These are phyloP conservation scores for Gracilaria gracilis DNA, from an alignment of 23 red algal species.

Conservation along the genomic window DNA sequence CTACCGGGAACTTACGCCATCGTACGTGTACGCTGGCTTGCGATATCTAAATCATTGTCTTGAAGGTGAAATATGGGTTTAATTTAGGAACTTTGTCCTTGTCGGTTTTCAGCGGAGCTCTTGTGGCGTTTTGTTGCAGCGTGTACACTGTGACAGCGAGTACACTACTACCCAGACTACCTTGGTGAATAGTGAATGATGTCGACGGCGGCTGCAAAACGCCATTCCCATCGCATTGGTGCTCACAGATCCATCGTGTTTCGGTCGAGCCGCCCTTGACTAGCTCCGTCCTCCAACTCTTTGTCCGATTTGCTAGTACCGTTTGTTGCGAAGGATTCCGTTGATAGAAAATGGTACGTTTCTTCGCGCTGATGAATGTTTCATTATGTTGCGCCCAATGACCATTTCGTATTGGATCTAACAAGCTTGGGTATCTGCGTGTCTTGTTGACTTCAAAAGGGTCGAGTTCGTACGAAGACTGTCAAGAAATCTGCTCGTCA, in stretches of 20 bases:
- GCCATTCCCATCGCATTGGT: too few species aligned
- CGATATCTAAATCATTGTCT: too few species aligned
- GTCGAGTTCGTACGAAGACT: conserved; percentile 99
- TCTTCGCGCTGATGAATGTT: neutral
- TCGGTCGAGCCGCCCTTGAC: too few species aligned
- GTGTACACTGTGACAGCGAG: neutral
- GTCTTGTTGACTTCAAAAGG: conserved; percentile 40
- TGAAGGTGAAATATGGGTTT: too few species aligned
- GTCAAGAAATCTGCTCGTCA: conserved; percentile 97
- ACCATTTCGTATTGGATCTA: neutral
- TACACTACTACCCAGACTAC: neutral
- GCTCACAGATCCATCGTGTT: too few species aligned
- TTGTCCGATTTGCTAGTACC: neutral
- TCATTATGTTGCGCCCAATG: neutral
- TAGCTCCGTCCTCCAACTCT: neutral
- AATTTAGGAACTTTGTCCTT: too few species aligned
- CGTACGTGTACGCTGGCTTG: too few species aligned
- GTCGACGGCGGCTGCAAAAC: too few species aligned
- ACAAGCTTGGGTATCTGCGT: neutral
- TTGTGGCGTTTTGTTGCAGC: neutral
- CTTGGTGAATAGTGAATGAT: too few species aligned
- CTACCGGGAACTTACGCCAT: too few species aligned
- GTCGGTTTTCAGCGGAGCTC: too few species aligned
- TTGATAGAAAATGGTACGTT: neutral
- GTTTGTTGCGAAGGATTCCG: neutral